phyloP scores from a whole-genome alignment of 2,329 filamentous ascomycete genomes.

The Microthyrium microscopicum region DNA sequence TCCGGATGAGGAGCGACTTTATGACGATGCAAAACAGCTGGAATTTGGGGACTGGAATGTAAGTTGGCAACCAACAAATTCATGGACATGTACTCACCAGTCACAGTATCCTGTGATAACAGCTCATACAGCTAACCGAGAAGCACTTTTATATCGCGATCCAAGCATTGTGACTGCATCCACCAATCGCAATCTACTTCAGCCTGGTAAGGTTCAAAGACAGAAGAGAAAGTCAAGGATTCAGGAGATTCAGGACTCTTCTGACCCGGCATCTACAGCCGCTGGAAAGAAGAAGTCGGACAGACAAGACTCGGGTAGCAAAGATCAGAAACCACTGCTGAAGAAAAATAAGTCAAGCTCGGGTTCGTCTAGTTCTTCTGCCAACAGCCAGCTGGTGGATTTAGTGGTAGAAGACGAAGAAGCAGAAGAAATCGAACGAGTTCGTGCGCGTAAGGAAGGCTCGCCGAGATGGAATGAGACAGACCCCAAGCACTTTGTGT shows the following conservation, averaged over 20 bases:
- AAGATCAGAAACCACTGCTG: constrained; percentile 16
- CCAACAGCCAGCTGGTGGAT: constrained; percentile 47
- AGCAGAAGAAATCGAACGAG: constrained; percentile 44
- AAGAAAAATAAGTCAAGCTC: constrained; percentile 22
- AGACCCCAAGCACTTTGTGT: constrained; percentile 39
- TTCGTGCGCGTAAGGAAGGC: constrained; percentile 45
- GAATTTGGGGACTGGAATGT: constrained; percentile 92
- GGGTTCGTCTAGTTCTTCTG: constrained; percentile 31
- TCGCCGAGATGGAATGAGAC: constrained; percentile 43
- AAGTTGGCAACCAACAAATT: constrained; percentile 24
- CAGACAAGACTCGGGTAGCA: constrained; percentile 16
- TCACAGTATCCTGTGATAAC: constrained; percentile 82
- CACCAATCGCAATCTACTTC: constrained; percentile 36
- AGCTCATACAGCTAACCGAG: constrained; percentile 55
- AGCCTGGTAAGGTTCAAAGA: constrained; percentile 34
- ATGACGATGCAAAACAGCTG: constrained; percentile 51
- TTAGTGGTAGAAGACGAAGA: constrained; percentile 47
- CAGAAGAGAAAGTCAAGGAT: constrained; percentile 31
- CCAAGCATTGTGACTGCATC: constrained; percentile 38
- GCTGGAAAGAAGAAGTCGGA: constrained; percentile 12
- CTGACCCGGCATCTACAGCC: constrained; percentile 15
- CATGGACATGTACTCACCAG: background rate
- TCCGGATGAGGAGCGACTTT: constrained; percentile 54
- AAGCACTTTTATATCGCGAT: constrained; percentile 42
- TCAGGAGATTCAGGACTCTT: constrained; percentile 24